A percentile compares a stretch with the other conserved stretches of the same genome.
Evolutionary conservation across 768 basidiomycete genomes (phyloP).

Genomic region (Mycena pura): DNA sequence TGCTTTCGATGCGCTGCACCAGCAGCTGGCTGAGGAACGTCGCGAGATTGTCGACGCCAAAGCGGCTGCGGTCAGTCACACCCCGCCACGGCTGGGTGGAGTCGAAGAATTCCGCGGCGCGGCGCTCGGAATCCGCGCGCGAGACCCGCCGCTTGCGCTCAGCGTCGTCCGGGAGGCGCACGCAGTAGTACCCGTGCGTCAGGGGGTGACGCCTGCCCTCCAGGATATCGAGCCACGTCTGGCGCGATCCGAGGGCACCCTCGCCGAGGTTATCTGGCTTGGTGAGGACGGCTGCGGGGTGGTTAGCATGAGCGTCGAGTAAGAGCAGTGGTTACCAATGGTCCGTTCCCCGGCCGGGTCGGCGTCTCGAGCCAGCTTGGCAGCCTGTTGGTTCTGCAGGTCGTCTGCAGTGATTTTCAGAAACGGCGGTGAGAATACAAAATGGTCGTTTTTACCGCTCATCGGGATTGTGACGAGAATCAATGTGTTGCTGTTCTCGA

Average conservation of each 20-base stretch:
- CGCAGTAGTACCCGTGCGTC: conserved; percentile 68
- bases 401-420: conserved; percentile 53
- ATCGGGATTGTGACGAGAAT: conserved; percentile 74
- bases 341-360: conserved; percentile 65
- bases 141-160: conserved; percentile 50
- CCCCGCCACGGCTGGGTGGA: conserved; percentile 58
- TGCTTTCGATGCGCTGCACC: conserved; percentile 55
- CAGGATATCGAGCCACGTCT: conserved; percentile 58
- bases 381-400: conserved; percentile 67
- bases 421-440: not conserved
- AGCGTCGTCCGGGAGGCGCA: conserved; percentile 67
- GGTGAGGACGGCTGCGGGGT: conserved; percentile 63
- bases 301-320: not conserved
- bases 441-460: conserved; percentile 48
- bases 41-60: conserved; percentile 64
- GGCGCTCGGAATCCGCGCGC: conserved; percentile 42
- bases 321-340: conserved; percentile 53
- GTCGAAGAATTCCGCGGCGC: conserved; percentile 54
- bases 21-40: conserved; percentile 58
- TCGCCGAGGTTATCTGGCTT: conserved; percentile 65
- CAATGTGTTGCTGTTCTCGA: conserved; percentile 57
- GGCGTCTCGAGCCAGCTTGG: conserved; percentile 55
- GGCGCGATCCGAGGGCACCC: conserved; percentile 48
- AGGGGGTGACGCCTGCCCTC: conserved; percentile 54
- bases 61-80: conserved; percentile 51